phyloP scores from a whole-genome alignment of 2,329 filamentous ascomycete species.

The Diaporthe longicolla region DNA sequence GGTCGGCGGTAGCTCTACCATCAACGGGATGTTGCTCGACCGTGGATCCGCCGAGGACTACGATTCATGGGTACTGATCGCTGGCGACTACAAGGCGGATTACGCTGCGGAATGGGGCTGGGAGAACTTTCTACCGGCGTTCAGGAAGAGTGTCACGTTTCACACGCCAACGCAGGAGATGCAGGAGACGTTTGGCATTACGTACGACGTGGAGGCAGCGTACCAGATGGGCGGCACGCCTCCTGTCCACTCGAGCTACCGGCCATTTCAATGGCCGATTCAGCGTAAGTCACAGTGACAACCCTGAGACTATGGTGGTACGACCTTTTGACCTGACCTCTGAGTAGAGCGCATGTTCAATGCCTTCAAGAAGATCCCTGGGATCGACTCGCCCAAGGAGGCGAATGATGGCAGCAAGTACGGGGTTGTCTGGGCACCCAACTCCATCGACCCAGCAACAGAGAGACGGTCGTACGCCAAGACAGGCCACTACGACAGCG shows the following conservation, averaged over 20 bases:
- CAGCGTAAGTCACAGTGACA: constrained; percentile 15
- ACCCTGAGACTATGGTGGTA: not conserved
- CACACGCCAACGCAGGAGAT: constrained; percentile 16
- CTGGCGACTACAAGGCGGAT: constrained; percentile 11
- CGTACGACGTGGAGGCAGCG: constrained; percentile 33
- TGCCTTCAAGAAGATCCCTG: constrained; percentile 24
- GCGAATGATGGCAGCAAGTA: constrained; percentile 26
- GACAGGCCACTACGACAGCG: constrained; percentile 25
- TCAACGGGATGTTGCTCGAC: constrained; percentile 27
- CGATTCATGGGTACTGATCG: constrained; percentile 28
- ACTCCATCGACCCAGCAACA: constrained; percentile 24
- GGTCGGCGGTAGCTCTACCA: constrained; percentile 30
- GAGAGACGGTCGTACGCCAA: constrained; percentile 23
- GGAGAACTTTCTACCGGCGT: constrained; percentile 19
- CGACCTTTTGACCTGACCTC: not conserved
- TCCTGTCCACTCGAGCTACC: constrained; percentile 36
- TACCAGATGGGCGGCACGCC: constrained; percentile 29
- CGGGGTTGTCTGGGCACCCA: constrained; percentile 31
- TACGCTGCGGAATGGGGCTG: constrained; percentile 27
- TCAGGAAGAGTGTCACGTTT: constrained; percentile 30
- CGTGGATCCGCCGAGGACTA: constrained; percentile 32
- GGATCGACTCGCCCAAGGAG: constrained; percentile 25
- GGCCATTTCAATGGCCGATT: constrained; percentile 36
- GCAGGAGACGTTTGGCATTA: constrained; percentile 20
- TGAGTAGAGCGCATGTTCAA: constrained; percentile 29